Conservation (phyloP, 2,329 filamentous ascomycete species). For the Cladosporium halotolerans region DNA sequence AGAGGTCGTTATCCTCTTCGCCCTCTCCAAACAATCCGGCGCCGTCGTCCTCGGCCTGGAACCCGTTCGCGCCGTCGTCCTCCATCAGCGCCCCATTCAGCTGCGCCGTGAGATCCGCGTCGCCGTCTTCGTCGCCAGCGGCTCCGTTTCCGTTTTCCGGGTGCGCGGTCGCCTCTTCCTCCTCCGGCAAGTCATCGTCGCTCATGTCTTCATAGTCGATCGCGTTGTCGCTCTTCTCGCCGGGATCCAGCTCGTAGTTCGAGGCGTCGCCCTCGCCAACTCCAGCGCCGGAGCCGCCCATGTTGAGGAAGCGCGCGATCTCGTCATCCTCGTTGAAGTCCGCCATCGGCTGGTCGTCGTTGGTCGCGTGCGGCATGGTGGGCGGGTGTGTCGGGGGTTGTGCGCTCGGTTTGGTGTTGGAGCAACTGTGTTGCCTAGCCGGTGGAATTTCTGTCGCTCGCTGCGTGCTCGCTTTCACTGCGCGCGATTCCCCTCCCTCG, state of each 20-base stretch:
- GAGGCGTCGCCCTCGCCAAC: conserved; percentile 21
- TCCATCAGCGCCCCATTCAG: conserved; percentile 13
- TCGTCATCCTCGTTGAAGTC: conserved; percentile 23
- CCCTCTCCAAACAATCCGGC: conserved; percentile 9
- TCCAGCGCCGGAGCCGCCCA: conserved; percentile 17
- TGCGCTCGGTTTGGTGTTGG: not conserved
- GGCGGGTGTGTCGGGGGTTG: not conserved
- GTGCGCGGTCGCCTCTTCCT: conserved; percentile 48
- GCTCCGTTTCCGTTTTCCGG: conserved; percentile 13
- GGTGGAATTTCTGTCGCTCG: too few relatives aligned
- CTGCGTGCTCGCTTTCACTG: too few relatives aligned
- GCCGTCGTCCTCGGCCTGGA: conserved; percentile 16
- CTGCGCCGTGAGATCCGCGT: conserved; percentile 10
- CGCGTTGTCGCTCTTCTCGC: conserved; percentile 85
- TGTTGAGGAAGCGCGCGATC: conserved; percentile 24
- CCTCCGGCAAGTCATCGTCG: conserved; percentile 83
- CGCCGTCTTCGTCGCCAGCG: conserved; percentile 16
- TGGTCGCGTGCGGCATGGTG: conserved; percentile 35
- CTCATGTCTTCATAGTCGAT: conserved; percentile 86
- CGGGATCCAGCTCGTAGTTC: conserved; percentile 37
- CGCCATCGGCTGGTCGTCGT: conserved; percentile 16
- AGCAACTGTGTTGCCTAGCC: not conserved
- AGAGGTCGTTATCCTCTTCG: conserved; percentile 32
- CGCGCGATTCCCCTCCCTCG: not conserved
- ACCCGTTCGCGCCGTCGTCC: conserved; percentile 2